phyloP scores from a whole-genome alignment of 176 grass and related monocot genomes.

The Puya raimondii region DNA sequence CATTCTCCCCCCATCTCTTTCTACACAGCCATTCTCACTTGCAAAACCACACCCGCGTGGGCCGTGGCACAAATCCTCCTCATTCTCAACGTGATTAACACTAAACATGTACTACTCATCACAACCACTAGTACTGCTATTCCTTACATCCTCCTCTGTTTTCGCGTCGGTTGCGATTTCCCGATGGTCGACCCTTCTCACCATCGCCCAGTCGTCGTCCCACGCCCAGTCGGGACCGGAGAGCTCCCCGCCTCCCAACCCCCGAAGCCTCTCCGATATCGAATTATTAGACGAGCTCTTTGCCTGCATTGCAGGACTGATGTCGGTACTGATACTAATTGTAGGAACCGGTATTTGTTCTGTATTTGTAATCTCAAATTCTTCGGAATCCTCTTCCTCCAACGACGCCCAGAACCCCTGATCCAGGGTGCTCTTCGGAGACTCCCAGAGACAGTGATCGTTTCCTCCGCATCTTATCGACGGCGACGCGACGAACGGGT shows the following conservation, averaged over 20 bases:
- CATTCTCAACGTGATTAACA: neutral
- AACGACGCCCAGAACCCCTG: slow-evolving; percentile 9
- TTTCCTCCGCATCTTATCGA: neutral
- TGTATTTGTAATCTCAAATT: neutral
- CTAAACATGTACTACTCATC: neutral
- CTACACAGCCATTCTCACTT: neutral
- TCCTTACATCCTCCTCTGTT: no score
- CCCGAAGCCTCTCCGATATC: neutral
- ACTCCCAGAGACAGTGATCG: neutral
- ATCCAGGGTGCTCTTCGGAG: slow-evolving; percentile 14
- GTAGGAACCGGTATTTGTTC: neutral
- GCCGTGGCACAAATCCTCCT: neutral
- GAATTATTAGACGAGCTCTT: no score
- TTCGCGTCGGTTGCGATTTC: neutral
- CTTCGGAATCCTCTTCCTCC: neutral
- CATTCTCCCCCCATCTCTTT: neutral
- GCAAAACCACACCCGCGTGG: neutral
- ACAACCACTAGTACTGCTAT: neutral
- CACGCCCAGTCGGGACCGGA: neutral
- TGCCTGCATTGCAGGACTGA: no score
- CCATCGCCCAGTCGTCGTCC: slow-evolving; percentile 11
- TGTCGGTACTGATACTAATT: no score
- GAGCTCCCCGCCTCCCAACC: neutral
- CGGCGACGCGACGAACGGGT: slow-evolving; percentile 9
- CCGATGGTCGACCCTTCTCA: neutral